A percentile compares a stretch with the other conserved stretches of the same genome.
Conservation (phyloP, 2,329 filamentous ascomycete genomes). For the Diaporthe amygdali region DNA sequence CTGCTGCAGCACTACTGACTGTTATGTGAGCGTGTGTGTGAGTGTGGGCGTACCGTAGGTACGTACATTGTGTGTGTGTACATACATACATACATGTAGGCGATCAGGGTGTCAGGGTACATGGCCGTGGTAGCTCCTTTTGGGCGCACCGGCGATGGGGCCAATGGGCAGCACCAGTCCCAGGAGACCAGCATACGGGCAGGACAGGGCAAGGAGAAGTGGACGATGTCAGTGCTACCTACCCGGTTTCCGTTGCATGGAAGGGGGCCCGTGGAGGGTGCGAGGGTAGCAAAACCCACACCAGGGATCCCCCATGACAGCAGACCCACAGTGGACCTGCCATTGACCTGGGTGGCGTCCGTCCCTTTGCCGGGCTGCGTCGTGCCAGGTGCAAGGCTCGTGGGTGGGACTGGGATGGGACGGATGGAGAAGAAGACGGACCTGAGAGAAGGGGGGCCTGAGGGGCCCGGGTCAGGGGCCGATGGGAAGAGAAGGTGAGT, state of each 20-base stretch:
- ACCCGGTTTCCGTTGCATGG: slow-evolving; percentile 17
- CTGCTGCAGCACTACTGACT: not conserved
- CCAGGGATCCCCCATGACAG: slow-evolving; percentile 19
- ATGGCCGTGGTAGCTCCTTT: not conserved
- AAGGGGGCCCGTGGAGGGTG: not conserved
- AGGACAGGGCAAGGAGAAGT: not conserved
- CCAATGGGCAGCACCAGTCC: slow-evolving; percentile 1
- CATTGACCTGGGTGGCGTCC: slow-evolving; percentile 24
- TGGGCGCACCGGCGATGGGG: not conserved
- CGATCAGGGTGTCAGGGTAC: slow-evolving; percentile 8
- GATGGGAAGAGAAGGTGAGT: not conserved
- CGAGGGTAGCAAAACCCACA: slow-evolving; percentile 13
- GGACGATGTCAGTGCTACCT: slow-evolving; percentile 19
- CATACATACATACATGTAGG: not conserved
- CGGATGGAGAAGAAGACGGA: not conserved
- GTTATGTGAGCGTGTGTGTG: not conserved
- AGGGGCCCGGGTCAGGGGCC: slow-evolving; percentile 18
- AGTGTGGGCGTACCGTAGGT: too few species aligned
- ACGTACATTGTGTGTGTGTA: not conserved
- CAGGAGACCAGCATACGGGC: too few species aligned
- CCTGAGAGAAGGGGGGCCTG: not conserved
- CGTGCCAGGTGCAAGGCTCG: slow-evolving; percentile 22
- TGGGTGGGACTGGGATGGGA: slow-evolving; percentile 25
- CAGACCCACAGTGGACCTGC: slow-evolving; percentile 23
- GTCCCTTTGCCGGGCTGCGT: slow-evolving; percentile 18